Evolutionary conservation across 2,329 filamentous ascomycete species (phyloP).

Genomic region (Hymenoscyphus salicellus): DNA sequence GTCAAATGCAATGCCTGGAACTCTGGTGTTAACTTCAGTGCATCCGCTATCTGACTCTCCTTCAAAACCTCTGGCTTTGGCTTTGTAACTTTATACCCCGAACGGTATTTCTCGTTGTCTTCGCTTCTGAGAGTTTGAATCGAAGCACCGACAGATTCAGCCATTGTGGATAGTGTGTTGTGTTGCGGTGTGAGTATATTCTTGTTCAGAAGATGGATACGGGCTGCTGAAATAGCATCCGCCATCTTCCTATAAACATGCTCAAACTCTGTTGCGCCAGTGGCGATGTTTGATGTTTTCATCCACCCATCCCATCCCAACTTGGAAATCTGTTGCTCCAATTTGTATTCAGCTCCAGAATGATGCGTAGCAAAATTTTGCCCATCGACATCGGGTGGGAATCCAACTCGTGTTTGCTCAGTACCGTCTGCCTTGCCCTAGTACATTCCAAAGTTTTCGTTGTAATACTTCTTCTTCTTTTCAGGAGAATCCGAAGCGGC

Average conservation of each 20-base stretch:
- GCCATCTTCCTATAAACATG: background rate
- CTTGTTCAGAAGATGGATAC: background rate
- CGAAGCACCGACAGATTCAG: background rate
- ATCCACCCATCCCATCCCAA: background rate
- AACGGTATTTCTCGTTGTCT: background rate
- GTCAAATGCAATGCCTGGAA: background rate
- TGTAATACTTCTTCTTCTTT: background rate
- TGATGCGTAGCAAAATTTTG: background rate
- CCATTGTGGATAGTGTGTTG: background rate
- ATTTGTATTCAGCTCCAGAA: background rate
- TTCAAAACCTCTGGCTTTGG: too few relatives aligned
- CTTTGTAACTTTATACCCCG: background rate
- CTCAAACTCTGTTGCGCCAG: background rate
- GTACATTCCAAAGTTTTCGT: background rate
- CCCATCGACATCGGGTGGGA: background rate
- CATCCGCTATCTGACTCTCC: background rate
- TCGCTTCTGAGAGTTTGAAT: background rate
- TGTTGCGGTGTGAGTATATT: background rate
- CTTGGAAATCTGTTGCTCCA: background rate
- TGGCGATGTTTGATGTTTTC: background rate
- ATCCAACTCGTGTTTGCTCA: background rate
- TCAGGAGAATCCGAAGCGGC: too few relatives aligned
- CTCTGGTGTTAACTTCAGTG: background rate
- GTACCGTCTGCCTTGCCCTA: background rate
- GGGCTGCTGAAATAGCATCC: background rate